phyloP scores from a whole-genome alignment of 352 stramenopile genomes.

The Phytophthora fragariaefolia region DNA sequence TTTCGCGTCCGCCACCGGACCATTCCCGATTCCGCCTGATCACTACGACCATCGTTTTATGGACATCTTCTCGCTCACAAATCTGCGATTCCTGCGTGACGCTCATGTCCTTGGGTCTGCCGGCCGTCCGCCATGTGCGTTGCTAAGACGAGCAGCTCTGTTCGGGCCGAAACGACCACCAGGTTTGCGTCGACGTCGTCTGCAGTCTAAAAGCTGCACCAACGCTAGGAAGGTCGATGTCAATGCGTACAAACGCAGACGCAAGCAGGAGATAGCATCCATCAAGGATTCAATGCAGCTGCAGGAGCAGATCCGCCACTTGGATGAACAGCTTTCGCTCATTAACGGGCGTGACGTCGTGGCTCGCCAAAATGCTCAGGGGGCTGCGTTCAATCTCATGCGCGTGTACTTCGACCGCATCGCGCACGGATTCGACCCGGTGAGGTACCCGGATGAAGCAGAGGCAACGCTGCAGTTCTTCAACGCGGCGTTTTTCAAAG shows the following conservation, averaged over 20 bases:
- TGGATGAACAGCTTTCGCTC: conserved; percentile 5
- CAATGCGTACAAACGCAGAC: background rate
- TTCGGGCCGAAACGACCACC: background rate
- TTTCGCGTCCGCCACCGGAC: background rate
- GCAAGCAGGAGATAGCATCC: conserved; percentile 1
- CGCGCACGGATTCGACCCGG: conserved; percentile 31
- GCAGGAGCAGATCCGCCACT: conserved; percentile 12
- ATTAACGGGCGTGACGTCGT: conserved; percentile 3
- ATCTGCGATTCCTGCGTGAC: background rate
- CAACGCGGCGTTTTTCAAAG: conserved; percentile 25
- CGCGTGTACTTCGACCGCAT: conserved; percentile 43
- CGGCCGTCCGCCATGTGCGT: background rate
- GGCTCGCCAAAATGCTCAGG: conserved; percentile 31
- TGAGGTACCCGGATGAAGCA: conserved; percentile 3
- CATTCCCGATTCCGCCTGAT: background rate
- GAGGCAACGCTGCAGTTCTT: conserved; percentile 35
- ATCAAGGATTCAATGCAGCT: background rate
- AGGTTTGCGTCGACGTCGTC: background rate
- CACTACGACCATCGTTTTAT: background rate
- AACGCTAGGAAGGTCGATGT: conserved; percentile 6
- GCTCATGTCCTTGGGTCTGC: background rate
- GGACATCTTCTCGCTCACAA: conserved; percentile 8
- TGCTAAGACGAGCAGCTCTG: background rate
- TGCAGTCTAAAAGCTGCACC: conserved; percentile 2
- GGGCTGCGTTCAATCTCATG: conserved; percentile 36